A percentile compares a stretch with the other conserved stretches of the same genome.
Evolutionary conservation across 495 filamentous ascomycete species (phyloP).

Genomic region (Stereocaulon alpinum): DNA sequence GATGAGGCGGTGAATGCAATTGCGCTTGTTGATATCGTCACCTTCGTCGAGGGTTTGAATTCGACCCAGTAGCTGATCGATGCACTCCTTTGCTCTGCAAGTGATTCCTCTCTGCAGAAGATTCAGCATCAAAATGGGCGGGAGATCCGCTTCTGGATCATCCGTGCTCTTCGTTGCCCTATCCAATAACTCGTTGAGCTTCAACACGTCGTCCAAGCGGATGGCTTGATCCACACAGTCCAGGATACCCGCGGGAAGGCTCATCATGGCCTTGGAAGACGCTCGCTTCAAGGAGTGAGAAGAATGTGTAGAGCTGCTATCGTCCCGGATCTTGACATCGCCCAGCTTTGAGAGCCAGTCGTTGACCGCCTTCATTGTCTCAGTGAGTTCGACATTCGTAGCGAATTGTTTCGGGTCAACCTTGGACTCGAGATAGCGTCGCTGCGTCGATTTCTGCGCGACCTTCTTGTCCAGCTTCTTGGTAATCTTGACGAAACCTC

Average conservation of each 20-base stretch:
- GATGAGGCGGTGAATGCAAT: conserved; percentile 83
- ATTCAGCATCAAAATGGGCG: conserved; percentile 57
- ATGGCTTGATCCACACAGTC: conserved; percentile 70
- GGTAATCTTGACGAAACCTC: conserved; percentile 93
- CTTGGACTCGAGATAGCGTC: conserved; percentile 74
- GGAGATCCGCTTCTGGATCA: conserved; percentile 36
- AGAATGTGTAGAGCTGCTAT: conserved; percentile 60
- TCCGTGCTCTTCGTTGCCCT: conserved; percentile 44
- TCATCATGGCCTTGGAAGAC: conserved; percentile 59
- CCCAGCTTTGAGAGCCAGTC: conserved; percentile 77
- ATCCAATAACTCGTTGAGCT: conserved; percentile 48
- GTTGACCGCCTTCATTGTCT: conserved; percentile 70
- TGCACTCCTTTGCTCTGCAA: conserved; percentile 53
- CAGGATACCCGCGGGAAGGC: conserved; percentile 51
- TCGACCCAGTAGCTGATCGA: conserved; percentile 54
- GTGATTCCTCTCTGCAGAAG: conserved; percentile 78
- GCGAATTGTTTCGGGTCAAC: conserved; percentile 80
- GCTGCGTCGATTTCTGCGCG: conserved; percentile 57
- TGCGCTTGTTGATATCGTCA: conserved; percentile 86
- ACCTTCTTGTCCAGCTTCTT: conserved; percentile 96
- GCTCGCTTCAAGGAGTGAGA: conserved; percentile 60
- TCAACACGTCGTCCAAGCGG: conserved; percentile 56
- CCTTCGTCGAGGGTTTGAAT: conserved; percentile 68
- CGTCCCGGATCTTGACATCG: conserved; percentile 59
- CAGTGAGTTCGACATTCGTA: conserved; percentile 54